A percentile compares a stretch with the other conserved stretches of the same genome.
phyloP scores from a whole-genome alignment of 1,284 basidiomycete genomes.

The Volvariella volvacea region DNA sequence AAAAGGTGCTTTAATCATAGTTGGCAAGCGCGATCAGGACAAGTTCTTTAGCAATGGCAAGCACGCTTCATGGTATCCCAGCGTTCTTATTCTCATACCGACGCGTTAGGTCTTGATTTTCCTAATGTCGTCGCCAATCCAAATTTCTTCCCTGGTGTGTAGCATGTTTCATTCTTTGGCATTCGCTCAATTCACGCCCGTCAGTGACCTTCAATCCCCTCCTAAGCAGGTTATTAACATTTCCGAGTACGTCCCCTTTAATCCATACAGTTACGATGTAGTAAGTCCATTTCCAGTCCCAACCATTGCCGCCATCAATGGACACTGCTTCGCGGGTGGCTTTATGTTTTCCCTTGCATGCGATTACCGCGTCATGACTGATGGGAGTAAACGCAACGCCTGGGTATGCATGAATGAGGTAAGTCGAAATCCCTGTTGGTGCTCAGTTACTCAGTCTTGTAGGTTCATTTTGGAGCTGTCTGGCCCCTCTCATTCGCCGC shows the following conservation, averaged over 20 bases:
- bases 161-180: not conserved
- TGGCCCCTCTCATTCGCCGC: slow-evolving; percentile 71
- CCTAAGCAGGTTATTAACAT: slow-evolving; percentile 50
- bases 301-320: slow-evolving; percentile 85
- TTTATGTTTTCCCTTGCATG: slow-evolving; percentile 78
- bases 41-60: slow-evolving; percentile 89
- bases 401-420: slow-evolving; percentile 96
- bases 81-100: no score
- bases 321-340: slow-evolving; percentile 87
- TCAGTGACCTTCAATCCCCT: slow-evolving; percentile 54
- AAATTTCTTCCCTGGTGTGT: slow-evolving; percentile 67
- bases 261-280: not conserved
- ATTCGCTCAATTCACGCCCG: no score
- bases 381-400: slow-evolving; percentile 68
- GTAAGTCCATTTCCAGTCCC: slow-evolving; percentile 44
- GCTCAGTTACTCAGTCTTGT: not conserved
- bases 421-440: slow-evolving; percentile 9
- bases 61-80: slow-evolving; percentile 7
- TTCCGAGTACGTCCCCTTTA: slow-evolving; percentile 49
- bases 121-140: slow-evolving; percentile 55
- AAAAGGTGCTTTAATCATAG: slow-evolving; percentile 71
- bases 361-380: slow-evolving; percentile 88
- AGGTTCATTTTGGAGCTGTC: slow-evolving; percentile 80
- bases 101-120: slow-evolving; percentile 61
- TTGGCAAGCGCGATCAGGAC: slow-evolving; percentile 65